Percentiles rank a stretch among this genome's conserved stretches.
phyloP scores from a whole-genome alignment of 2,329 filamentous ascomycete genomes.

The Alternaria arbusti region DNA sequence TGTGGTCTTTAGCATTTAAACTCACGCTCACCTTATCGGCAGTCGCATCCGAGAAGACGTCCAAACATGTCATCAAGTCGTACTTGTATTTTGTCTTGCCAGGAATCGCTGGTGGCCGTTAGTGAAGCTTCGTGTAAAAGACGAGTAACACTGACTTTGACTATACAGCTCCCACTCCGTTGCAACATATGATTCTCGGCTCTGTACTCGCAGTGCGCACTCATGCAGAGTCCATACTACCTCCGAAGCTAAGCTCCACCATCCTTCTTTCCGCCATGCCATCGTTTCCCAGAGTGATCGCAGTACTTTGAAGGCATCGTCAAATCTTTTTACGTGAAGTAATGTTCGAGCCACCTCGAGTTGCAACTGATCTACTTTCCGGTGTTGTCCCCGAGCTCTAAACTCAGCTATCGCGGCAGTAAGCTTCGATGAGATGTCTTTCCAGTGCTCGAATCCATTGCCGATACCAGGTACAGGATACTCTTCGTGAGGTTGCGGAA shows the following conservation, averaged over 20 bases:
- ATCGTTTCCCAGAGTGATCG: conserved; percentile 62
- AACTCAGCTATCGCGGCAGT: conserved; percentile 59
- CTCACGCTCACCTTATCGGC: conserved; percentile 52
- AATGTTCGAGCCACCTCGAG: conserved; percentile 63
- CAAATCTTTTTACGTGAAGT: conserved; percentile 57
- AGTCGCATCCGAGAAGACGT: conserved; percentile 45
- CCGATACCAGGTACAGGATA: conserved; percentile 51
- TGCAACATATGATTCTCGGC: conserved; percentile 57
- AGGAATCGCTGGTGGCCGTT: conserved; percentile 34
- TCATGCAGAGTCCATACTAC: conserved; percentile 62
- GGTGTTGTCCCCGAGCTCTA: conserved; percentile 57
- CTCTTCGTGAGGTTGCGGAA: conserved; percentile 64
- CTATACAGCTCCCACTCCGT: conserved; percentile 64
- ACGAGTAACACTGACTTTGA: conserved; percentile 27
- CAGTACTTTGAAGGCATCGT: conserved; percentile 59
- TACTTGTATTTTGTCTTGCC: conserved; percentile 47
- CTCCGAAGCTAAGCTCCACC: conserved; percentile 63
- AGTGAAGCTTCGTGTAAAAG: neutral
- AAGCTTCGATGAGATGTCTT: conserved; percentile 57
- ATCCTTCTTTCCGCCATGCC: conserved; percentile 66
- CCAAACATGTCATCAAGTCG: conserved; percentile 57
- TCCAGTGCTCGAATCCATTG: conserved; percentile 59
- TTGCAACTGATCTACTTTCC: conserved; percentile 61
- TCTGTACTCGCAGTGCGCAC: conserved; percentile 55
- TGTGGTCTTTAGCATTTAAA: conserved; percentile 55